These are phyloP conservation scores for Colletotrichum brevisporum DNA, from an alignment of 2,329 filamentous ascomycete species.

Conservation along the genomic window DNA sequence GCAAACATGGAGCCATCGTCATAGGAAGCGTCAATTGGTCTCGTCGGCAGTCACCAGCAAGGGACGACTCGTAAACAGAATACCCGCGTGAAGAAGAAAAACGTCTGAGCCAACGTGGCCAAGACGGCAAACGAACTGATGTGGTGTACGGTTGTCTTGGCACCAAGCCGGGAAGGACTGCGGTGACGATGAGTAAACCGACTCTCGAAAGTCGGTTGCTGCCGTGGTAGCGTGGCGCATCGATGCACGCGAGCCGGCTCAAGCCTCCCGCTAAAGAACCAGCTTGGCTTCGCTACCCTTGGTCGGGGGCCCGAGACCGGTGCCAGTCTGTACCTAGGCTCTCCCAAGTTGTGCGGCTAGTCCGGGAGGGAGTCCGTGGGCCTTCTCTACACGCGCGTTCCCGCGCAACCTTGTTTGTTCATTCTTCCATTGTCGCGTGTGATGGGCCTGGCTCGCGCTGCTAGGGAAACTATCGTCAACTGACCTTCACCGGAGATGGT, in stretches of 20 bases:
- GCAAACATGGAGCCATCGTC: constrained; percentile 11
- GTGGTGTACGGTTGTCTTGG: constrained; percentile 1
- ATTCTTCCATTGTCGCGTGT: not conserved
- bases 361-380: constrained; percentile 16
- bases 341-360: constrained; percentile 2
- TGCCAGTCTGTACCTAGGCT: no score
- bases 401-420: not conserved
- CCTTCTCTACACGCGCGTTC: not conserved
- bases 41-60: not conserved
- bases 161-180: not conserved
- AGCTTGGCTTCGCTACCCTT: not conserved
- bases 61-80: not conserved
- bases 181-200: not conserved
- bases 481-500: no score
- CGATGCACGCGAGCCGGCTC: constrained; percentile 23
- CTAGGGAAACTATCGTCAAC: no score
- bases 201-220: not conserved
- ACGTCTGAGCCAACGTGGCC: constrained; percentile 14
- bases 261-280: constrained; percentile 34
- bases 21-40: not conserved
- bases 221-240: constrained; percentile 28
- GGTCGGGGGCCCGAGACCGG: not conserved
- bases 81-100: not conserved
- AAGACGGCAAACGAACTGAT: not conserved
- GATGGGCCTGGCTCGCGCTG: no score